These are phyloP conservation scores for Allomyces macrogynus DNA, from an alignment of 192 early-diverging fungal genomes.

Conservation along the genomic window DNA sequence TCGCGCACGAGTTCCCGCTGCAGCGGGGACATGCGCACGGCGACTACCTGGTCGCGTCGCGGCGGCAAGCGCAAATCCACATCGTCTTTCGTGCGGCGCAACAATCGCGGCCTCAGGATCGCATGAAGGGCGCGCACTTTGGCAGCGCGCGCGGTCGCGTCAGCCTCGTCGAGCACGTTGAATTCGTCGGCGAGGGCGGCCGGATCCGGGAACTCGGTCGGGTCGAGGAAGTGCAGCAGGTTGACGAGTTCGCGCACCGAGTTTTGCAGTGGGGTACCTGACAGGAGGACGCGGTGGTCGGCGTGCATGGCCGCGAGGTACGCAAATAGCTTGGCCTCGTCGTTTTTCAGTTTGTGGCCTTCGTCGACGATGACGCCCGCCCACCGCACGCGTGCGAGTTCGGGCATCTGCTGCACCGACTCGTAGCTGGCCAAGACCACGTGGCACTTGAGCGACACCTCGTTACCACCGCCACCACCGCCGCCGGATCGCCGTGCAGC, in stretches of 20 bases:
- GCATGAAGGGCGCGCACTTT: conserved; percentile 40
- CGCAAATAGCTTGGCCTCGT: conserved; percentile 31
- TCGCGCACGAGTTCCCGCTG: conserved; percentile 52
- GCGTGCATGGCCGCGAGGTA: conserved; percentile 26
- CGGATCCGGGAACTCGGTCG: conserved; percentile 29
- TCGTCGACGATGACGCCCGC: conserved; percentile 51
- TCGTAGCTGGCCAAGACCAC: conserved; percentile 49
- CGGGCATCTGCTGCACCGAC: conserved; percentile 19
- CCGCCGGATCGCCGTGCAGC: not conserved
- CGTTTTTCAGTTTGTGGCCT: conserved; percentile 58
- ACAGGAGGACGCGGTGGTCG: conserved; percentile 35
- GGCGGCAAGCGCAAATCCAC: conserved; percentile 35
- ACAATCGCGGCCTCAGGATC: conserved; percentile 41
- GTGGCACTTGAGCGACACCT: conserved; percentile 30
- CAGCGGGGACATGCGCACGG: conserved; percentile 38
- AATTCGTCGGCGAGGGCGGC: conserved; percentile 31
- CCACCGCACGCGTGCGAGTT: conserved; percentile 35
- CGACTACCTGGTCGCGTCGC: conserved; percentile 39
- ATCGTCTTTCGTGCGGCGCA: conserved; percentile 46
- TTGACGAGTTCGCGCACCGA: conserved; percentile 50
- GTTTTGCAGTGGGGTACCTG: conserved; percentile 53
- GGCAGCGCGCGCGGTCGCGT: too few species aligned
- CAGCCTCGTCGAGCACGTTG: conserved; percentile 24
- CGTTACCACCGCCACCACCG: too few species aligned
- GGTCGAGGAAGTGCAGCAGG: conserved; percentile 49